Conservation (phyloP, 192 early-diverging fungal genomes). For the Powellomyces hirtus region DNA sequence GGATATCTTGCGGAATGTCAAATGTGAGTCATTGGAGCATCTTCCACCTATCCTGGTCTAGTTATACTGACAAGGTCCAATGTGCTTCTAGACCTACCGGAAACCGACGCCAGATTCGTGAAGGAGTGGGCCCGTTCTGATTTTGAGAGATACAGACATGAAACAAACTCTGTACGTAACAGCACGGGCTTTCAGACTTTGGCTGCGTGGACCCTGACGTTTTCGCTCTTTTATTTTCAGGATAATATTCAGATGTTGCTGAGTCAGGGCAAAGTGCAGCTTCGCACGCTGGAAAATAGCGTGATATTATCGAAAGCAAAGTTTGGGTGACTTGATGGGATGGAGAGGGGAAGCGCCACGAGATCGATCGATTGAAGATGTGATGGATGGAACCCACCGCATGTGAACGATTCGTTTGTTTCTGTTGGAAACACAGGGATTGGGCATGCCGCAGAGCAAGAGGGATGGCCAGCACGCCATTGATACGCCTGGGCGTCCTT, state of each 20-base stretch:
- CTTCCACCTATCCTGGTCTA: no score
- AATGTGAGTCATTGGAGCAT: background rate
- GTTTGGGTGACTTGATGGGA: no score
- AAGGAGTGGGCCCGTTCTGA: conserved; percentile 45
- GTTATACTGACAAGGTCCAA: no score
- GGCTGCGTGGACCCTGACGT: no score
- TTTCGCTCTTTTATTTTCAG: background rate
- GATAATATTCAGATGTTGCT: conserved; percentile 23
- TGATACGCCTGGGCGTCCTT: no score
- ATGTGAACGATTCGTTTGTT: no score
- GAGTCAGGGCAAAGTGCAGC: conserved; percentile 24
- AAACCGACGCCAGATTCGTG: conserved; percentile 3
- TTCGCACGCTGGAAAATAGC: conserved; percentile 26
- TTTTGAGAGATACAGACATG: conserved; percentile 45
- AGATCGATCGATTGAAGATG: no score
- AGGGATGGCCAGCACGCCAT: no score
- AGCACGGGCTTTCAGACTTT: background rate
- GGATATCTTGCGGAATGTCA: conserved; percentile 10
- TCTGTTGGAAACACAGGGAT: no score
- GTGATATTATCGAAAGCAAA: conserved; percentile 23
- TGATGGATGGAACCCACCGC: no score
- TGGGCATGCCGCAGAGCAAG: no score
- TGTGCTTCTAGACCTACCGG: background rate
- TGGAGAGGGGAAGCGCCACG: no score
- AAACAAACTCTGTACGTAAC: conserved; percentile 37